Base-by-base conservation (phyloP, 768 basidiomycete genomes). In the Naganishia antarctica region DNA sequence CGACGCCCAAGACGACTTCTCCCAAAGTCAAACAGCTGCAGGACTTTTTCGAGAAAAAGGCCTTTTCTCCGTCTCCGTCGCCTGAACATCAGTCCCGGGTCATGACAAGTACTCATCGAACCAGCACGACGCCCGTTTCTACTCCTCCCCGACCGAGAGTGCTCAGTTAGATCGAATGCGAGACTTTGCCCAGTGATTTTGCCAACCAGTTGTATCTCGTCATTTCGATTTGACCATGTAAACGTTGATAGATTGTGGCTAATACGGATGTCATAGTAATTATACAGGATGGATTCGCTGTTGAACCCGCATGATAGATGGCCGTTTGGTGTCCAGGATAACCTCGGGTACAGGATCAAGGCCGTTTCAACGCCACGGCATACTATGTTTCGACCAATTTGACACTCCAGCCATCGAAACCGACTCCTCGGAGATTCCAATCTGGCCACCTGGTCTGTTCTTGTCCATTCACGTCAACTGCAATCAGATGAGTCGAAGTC, bases 371-470 rank as follows among this genome's bases (percentile, higher is more conserved):
- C n/a, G n/a, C n/a, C n/a, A n/a, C n/a, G n/a, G n/a, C n/a, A 51
- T 6, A 28, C 37, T 37, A 57, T n/a, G 23, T 37, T 23, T 25
- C 34, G 2, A 57, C 37, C 34, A 25, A n/a, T 23, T 57, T 57
- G 34, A 57, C 53, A 34, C 53, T 57, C 62, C 62, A 63, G 1
- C 62, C 62, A 26, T 63, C 50, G 32, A 63, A 63, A 3, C 51
- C 49, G 4, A 63, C 62, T n/a, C 62, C 62, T 3, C 62, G 48
- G 5, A 63, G 28, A 32, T 63, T 63, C 62, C 62, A 63, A 21
- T 53, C 62, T 9, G 62, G 62, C 62, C 62, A 63, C 11, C 62
- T 31, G 15, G 48, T 57, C 43, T 63, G 62, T 34, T 63, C 49
- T 11, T 51, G 23, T 9, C 62, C 62, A 8, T 43, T 46, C n/a